A percentile compares a stretch with the other conserved stretches of the same genome.
These are phyloP conservation scores for Bipolaris oryzae DNA, from an alignment of 2,329 filamentous ascomycete genomes.

Conservation along the genomic window DNA sequence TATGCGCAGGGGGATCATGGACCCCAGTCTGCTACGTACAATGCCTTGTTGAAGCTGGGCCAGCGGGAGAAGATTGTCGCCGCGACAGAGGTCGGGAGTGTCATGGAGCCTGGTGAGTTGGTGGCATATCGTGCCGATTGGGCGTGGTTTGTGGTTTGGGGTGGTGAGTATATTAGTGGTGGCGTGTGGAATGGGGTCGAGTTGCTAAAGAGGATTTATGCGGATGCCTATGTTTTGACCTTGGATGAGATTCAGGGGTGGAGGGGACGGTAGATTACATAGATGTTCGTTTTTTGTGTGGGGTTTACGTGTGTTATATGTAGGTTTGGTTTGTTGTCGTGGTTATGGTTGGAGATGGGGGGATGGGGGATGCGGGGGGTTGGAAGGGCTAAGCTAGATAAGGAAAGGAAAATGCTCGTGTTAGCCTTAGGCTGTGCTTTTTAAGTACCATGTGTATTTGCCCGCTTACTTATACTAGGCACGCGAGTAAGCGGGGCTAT, in stretches of 20 bases:
- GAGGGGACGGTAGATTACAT: background rate
- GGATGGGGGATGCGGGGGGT: no score
- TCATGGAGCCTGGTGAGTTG: constrained; percentile 52
- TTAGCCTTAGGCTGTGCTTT: background rate
- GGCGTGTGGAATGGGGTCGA: constrained; percentile 51
- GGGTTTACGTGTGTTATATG: background rate
- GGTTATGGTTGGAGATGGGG: background rate
- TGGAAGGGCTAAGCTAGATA: background rate
- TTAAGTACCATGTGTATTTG: no score
- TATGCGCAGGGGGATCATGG: constrained; percentile 54
- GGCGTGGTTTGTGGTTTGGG: constrained; percentile 58
- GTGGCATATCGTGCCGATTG: constrained; percentile 56
- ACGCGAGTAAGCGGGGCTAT: background rate
- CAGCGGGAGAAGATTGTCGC: constrained; percentile 57
- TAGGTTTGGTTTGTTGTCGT: background rate
- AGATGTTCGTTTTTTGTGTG: background rate
- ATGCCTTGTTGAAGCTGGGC: constrained; percentile 52
- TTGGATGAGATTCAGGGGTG: constrained; percentile 40
- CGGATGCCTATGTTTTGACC: constrained; percentile 35
- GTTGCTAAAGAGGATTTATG: constrained; percentile 48
- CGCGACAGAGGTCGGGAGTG: constrained; percentile 55
- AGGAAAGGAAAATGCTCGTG: background rate
- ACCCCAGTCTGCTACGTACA: constrained; percentile 54
- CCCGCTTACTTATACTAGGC: background rate
- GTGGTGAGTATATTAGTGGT: constrained; percentile 53